These are phyloP conservation scores for Artomyces pyxidatus DNA, from an alignment of 768 basidiomycete genomes.

Conservation along the genomic window DNA sequence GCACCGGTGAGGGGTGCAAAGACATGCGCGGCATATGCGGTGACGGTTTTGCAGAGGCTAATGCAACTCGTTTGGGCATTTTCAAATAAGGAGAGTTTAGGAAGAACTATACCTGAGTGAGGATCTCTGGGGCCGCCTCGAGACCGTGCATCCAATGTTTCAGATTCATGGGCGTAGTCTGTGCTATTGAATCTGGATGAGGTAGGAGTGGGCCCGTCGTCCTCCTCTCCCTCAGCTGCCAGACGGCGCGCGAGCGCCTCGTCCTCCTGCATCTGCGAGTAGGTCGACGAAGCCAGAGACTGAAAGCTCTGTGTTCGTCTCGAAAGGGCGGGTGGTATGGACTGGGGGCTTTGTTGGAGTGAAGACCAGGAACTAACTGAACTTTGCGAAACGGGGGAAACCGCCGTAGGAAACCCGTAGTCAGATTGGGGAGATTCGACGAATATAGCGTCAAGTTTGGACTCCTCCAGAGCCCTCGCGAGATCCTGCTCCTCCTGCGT, in stretches of 20 bases:
- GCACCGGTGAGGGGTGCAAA: too few relatives aligned
- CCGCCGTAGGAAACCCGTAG: neutral
- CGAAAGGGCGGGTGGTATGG: neutral
- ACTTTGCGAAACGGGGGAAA: neutral
- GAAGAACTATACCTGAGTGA: too few relatives aligned
- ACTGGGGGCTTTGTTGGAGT: neutral
- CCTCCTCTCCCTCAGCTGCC: slow-evolving; percentile 32
- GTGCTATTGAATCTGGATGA: neutral
- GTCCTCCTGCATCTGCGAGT: slow-evolving; percentile 26
- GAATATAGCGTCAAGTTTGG: slow-evolving; percentile 16
- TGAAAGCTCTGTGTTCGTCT: neutral
- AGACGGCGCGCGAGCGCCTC: slow-evolving; percentile 36
- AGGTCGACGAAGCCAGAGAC: neutral
- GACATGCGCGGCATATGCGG: too few relatives aligned
- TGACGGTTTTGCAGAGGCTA: too few relatives aligned
- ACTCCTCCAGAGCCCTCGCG: slow-evolving; percentile 52
- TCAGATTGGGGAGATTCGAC: neutral
- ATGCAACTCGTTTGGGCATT: too few relatives aligned
- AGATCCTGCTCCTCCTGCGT: slow-evolving; percentile 56
- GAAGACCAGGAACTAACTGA: neutral
- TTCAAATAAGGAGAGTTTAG: too few relatives aligned
- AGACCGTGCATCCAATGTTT: too few relatives aligned
- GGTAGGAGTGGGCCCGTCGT: neutral
- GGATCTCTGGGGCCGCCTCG: too few relatives aligned
- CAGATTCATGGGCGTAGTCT: too few relatives aligned